Percentiles rank a stretch among this genome's conserved stretches.
These are phyloP conservation scores for Aspergillus kassunensis DNA, from an alignment of 495 filamentous ascomycete species.

Conservation along the genomic window DNA sequence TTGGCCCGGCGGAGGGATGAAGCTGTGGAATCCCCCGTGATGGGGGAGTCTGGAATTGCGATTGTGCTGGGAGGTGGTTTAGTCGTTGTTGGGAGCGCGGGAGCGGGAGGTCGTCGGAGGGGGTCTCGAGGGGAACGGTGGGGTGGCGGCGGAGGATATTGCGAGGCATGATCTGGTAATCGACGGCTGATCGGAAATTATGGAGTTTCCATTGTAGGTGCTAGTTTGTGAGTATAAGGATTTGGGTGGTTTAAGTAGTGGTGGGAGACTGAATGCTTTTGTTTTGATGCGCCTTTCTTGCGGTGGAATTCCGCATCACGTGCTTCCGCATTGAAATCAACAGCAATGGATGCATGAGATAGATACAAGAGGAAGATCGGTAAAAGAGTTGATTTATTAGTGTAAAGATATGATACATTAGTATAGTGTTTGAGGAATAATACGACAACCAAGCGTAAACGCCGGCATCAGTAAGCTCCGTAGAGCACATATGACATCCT, in stretches of 20 bases:
- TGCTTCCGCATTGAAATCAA: background rate
- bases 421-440: background rate
- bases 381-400: background rate
- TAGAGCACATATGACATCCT: constrained; percentile 7
- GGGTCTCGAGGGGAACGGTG: constrained; percentile 14
- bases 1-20: constrained; percentile 32
- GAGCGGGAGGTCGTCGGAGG: constrained; percentile 13
- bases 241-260: background rate
- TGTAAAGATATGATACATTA: constrained; percentile 6
- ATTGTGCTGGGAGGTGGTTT: constrained; percentile 10
- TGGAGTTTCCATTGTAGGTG: background rate
- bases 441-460: background rate
- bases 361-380: background rate
- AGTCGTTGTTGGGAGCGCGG: constrained; percentile 8
- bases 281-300: background rate
- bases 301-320: constrained; percentile 10
- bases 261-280: no score
- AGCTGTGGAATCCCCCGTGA: constrained; percentile 29
- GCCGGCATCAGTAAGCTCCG: background rate
- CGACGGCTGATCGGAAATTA: background rate
- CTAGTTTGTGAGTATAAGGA: background rate
- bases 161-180: constrained; percentile 20
- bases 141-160: constrained; percentile 22
- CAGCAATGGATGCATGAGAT: background rate
- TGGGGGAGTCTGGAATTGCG: constrained; percentile 40